Conservation (phyloP, 176 grass and related monocot genomes). For the Rhipidocladum racemiflorum region DNA sequence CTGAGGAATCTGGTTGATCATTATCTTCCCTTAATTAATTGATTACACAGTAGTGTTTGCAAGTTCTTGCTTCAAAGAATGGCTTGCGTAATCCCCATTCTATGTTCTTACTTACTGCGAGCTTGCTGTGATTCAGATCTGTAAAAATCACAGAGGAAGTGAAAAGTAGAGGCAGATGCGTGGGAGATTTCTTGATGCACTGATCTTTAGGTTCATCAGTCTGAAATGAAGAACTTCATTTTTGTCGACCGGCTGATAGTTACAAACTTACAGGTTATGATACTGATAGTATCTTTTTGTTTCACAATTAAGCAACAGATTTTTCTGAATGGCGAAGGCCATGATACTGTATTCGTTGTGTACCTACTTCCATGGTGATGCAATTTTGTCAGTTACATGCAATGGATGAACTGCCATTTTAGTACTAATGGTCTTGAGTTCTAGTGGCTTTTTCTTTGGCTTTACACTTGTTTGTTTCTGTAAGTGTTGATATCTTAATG, state of each 20-base stretch:
- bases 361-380: neutral
- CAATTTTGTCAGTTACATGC: neutral
- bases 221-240: neutral
- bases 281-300: neutral
- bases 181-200: neutral
- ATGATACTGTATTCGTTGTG: neutral
- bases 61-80: neutral
- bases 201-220: neutral
- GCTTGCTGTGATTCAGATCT: neutral
- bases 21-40: neutral
- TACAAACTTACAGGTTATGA: neutral
- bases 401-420: neutral
- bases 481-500: neutral
- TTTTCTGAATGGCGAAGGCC: neutral
- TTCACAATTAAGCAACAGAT: neutral
- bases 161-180: too few relatives aligned
- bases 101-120: neutral
- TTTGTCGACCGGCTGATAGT: neutral
- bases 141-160: too few relatives aligned
- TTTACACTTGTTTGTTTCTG: neutral
- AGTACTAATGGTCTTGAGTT: neutral
- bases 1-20: neutral
- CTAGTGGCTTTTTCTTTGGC: neutral
- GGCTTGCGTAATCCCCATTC: neutral
- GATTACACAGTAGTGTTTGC: neutral